Base-by-base conservation (phyloP, 2,329 filamentous ascomycete genomes). In the Ceratocystis smalleyi region DNA sequence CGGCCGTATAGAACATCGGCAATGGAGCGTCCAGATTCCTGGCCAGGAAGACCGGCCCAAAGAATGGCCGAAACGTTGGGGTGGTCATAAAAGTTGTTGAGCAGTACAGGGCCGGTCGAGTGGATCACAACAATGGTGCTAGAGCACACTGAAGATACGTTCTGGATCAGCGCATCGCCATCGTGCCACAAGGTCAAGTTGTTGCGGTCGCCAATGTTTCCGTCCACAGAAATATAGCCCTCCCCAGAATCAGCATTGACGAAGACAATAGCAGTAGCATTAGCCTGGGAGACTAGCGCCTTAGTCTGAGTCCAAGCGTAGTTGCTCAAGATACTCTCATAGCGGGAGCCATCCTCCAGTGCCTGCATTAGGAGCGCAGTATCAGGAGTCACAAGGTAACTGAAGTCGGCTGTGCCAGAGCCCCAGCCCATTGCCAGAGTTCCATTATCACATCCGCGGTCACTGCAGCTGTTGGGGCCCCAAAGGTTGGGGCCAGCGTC, bases 81-180 rank as follows among this genome's bases (percentile, higher is more conserved):
- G 73, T 84, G 85, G 62, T 88, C 76, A 70, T 88, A 85, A 80
- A 85, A 92, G 8, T 89, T 82, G 12, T 84, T 83, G 27, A 96
- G 75, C 0, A 95, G 76, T 3, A 95, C 88, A 0, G 91, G 84
- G 0, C 91, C 91, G 2, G 86, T 83, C 1, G 88, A 90, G 77
- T 97, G 92, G 66, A 97, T 86, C 65, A 96, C 83, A 17, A 97
- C 89, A 66, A 97, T 87, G 12, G 91, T 96, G 79, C 96, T 96
- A 76, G 86, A 84, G 78, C 87, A 91, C 67, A 84, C 72, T 6
- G 84, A 79, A 0, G 89, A 85, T 10, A 96, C 89, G 59, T 87
- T 90, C 74, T 87, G 81, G 75, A 97, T 88, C 64, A 97, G 76
- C 0, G 81, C 79, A 63, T 97, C 90, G 49, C 89, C 91, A 66